phyloP scores from a whole-genome alignment of 345 rosid genomes.

The Heritiera littoralis region DNA sequence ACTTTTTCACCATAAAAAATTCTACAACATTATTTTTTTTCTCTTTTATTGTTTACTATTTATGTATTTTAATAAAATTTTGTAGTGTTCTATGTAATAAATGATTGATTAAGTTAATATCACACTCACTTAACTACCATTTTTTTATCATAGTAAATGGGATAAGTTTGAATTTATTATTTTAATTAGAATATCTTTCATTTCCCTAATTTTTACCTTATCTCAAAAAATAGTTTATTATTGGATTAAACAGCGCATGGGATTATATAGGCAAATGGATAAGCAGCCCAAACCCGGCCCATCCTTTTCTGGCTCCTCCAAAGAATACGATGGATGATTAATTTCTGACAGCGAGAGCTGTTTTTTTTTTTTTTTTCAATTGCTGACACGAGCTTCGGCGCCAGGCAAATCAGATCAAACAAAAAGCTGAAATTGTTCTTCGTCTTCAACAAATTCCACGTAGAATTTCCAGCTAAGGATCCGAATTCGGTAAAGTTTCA shows the following conservation, averaged over 20 bases:
- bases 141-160: too few relatives aligned
- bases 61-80: too few relatives aligned
- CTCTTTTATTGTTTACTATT: too few relatives aligned
- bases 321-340: not conserved
- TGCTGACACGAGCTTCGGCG: slow-evolving; percentile 1
- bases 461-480: slow-evolving; percentile 1
- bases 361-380: not conserved
- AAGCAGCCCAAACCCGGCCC: not conserved
- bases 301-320: not conserved
- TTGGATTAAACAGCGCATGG: not conserved
- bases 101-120: too few relatives aligned
- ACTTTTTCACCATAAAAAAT: too few relatives aligned
- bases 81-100: too few relatives aligned
- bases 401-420: slow-evolving; percentile 2
- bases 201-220: too few relatives aligned
- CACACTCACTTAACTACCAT: too few relatives aligned
- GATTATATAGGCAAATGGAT: not conserved
- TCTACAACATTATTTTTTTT: too few relatives aligned
- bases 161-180: too few relatives aligned
- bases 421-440: not conserved
- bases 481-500: slow-evolving; percentile 7
- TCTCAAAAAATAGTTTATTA: too few relatives aligned
- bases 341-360: not conserved
- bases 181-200: too few relatives aligned
- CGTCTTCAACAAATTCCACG: not conserved